Base-by-base conservation (phyloP, 768 basidiomycete species). In the Tricholoma matsutake region DNA sequence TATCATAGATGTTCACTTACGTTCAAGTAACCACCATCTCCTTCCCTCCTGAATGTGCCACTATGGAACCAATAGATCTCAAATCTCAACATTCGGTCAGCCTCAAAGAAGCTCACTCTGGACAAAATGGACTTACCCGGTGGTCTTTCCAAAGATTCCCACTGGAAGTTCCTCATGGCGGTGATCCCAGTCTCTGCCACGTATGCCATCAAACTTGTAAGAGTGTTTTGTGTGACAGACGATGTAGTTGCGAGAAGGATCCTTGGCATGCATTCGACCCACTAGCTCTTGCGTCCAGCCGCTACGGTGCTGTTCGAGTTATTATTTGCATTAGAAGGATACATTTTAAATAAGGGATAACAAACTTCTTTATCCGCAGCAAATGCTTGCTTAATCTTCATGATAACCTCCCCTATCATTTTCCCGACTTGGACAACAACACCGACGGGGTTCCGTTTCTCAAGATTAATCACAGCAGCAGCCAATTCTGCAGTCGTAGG, bases 21-120 rank as follows among this genome's bases (percentile, higher is more conserved):
- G 51, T 70, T 70, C 53, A 67, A 59, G 34, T 64, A 69, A 9
- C 69, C 68, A n/a, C 69, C 68, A 60, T 69, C 68, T 18, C 68
- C 65, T 35, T 62, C 28, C 22, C 64, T 56, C 4, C 31, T 35
- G 57, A 70, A 68, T 13, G 51, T 53, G 13, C 69, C 69, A n/a
- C 58, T 49, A 28, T 65, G 65, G 62, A 66, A 63, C 61, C 64
- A 67, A 57, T 70, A 66, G 25, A 70, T 66, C 51, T 70, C 69
- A 58, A 59, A 70, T 13, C 67, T 68, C 22, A 22, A 14, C 47
- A 10, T 39, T 16, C 14, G 39, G 39, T 39, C 39, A 39, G 39
- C 39, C 39, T 31, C 34, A 29, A 54, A 37, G 9, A 18, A 22
- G 2, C 18, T 18, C 10, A 16, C 13, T 39, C 39, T 14, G 14